Evolutionary conservation across 139 green algal species (phyloP), one percentile per base, ranked within the genome.

Genomic region (Ulvella scutata): DNA sequence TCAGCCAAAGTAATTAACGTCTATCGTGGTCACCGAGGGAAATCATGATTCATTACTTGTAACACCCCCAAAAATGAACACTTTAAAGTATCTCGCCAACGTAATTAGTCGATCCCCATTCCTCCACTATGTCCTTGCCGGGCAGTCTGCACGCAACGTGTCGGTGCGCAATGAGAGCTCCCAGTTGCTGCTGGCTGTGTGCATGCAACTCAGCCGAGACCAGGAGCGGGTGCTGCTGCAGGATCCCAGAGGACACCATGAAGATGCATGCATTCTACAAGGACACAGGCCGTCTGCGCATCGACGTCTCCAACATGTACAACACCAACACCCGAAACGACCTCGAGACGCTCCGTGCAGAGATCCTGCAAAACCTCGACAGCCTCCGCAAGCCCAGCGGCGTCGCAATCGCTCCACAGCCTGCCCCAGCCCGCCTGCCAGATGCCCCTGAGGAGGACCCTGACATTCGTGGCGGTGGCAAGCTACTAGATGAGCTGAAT

Each of bases 221-320:
- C 37, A 10, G 9, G 40, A 28, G 9, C 29, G 13, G 38, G 34
- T 36, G 44, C 38, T 28, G 34, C 29, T 61, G 73, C 77, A 86
- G 82, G 61, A 72, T 89, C 59, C 84, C 86, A 0, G 39, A 82
- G 43, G 37, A 43, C 39, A 81, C 85, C 13, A 82, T 90, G 43
- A 61, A 74, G 20, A 72, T 89, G 4, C 91, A 87, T 80, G 84
- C 91, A 81, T 95, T 92, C 81, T 97, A 92, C 82, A 90, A 93
- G 83, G 90, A 97, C 84, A 97, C 89, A 4, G 82, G 89, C 79
- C 73, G 77, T 20, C 83, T 97, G 81, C 85, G 91, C 67, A 97
- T 97, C 62, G 82, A 82, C 61, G 84, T 88, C 29, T 88, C 75
- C 78, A 97, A 96, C 85, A 97, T 97, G 90, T 90, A 95, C 80